These are phyloP conservation scores for Zarea fungicola DNA, from an alignment of 2,329 filamentous ascomycete genomes.

Conservation along the genomic window DNA sequence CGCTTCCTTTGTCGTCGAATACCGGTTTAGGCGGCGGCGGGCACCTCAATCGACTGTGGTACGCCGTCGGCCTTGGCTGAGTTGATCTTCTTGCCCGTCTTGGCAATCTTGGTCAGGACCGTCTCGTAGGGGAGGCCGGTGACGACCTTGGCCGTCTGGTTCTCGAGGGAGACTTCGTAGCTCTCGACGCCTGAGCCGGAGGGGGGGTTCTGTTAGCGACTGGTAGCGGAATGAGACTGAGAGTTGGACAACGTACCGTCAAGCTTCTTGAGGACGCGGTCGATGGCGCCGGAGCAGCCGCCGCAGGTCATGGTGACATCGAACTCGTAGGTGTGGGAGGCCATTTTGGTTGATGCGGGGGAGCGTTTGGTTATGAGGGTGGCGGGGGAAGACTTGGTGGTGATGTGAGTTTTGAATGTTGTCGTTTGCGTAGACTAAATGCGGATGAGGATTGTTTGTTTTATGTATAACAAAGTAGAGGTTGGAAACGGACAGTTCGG, in stretches of 20 bases:
- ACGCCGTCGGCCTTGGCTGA: slow-evolving; percentile 66
- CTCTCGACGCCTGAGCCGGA: slow-evolving; percentile 66
- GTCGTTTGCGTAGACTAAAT: neutral
- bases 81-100: slow-evolving; percentile 92
- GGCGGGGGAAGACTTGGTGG: neutral
- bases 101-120: slow-evolving; percentile 82
- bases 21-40: slow-evolving; percentile 25
- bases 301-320: slow-evolving; percentile 90
- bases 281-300: slow-evolving; percentile 91
- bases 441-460: neutral
- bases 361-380: slow-evolving; percentile 1
- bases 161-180: slow-evolving; percentile 82
- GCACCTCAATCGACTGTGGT: slow-evolving; percentile 44
- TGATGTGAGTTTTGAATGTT: neutral
- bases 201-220: slow-evolving; percentile 12
- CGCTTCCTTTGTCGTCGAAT: neutral
- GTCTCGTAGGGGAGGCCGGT: slow-evolving; percentile 71
- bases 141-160: slow-evolving; percentile 73
- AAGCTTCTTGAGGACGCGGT: slow-evolving; percentile 86
- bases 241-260: slow-evolving; percentile 57
- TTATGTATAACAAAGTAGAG: neutral
- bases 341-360: slow-evolving; percentile 48
- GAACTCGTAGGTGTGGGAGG: slow-evolving; percentile 83
- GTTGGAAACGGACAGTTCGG: neutral
- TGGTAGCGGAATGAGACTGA: neutral